These are phyloP conservation scores for Talaromyces sp. DNA, from an alignment of 2,329 filamentous ascomycete genomes.

Conservation along the genomic window DNA sequence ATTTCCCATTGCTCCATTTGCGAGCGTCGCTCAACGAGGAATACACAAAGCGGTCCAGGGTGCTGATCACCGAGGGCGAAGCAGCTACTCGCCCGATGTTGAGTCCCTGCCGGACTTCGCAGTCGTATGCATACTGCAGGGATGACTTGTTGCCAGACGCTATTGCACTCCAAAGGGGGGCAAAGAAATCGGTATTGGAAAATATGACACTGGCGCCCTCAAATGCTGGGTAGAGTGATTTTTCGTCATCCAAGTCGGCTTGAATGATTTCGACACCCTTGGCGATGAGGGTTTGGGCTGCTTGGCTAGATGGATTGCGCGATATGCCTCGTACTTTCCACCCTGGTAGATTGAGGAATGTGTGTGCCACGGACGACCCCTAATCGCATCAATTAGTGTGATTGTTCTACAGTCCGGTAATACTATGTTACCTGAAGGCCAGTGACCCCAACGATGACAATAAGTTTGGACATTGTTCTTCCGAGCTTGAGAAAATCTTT, in stretches of 20 bases:
- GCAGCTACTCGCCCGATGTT: constrained; percentile 55
- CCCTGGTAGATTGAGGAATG: constrained; percentile 3
- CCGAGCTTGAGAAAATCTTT: too few species aligned
- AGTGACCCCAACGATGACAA: neutral
- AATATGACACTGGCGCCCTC: constrained; percentile 49
- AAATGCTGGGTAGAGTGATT: constrained; percentile 45
- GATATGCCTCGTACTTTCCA: constrained; percentile 53
- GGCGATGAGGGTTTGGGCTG: constrained; percentile 36
- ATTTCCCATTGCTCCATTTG: constrained; percentile 44
- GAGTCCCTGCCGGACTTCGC: constrained; percentile 32
- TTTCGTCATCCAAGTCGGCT: constrained; percentile 51
- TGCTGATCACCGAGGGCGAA: constrained; percentile 13
- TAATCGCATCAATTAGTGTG: neutral
- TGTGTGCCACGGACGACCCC: constrained; percentile 6
- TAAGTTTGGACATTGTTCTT: neutral
- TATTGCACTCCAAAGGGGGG: neutral
- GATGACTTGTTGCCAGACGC: neutral
- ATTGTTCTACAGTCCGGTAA: too few species aligned
- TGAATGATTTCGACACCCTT: constrained; percentile 52
- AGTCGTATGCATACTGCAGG: neutral
- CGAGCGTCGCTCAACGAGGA: constrained; percentile 49
- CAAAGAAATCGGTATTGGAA: constrained; percentile 53
- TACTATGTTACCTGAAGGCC: neutral
- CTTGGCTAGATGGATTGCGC: constrained; percentile 45
- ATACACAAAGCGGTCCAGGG: constrained; percentile 46